Evolutionary conservation across 768 basidiomycete genomes (phyloP).

Genomic region (Russula compacta): DNA sequence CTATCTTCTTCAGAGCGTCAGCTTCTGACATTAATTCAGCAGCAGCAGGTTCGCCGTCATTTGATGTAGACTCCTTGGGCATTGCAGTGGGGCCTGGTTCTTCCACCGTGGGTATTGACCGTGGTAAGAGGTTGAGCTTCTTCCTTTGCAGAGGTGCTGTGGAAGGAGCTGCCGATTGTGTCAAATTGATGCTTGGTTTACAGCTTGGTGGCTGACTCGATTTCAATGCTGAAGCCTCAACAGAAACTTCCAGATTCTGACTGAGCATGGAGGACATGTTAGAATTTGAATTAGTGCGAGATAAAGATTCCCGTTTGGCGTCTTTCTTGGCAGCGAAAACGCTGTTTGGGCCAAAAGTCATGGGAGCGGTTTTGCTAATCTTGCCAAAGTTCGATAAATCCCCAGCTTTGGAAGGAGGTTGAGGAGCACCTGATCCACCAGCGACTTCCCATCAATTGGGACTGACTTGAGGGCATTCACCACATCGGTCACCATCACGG

Average conservation of each 20-base stretch:
- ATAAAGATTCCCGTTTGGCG: too few species aligned
- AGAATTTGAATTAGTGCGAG: too few species aligned
- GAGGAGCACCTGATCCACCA: slow-evolving; percentile 25
- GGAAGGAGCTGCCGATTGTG: slow-evolving; percentile 33
- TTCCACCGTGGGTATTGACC: slow-evolving; percentile 52
- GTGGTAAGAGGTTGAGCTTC: slow-evolving; percentile 66
- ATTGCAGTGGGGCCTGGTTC: slow-evolving; percentile 37
- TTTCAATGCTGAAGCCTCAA: slow-evolving; percentile 41
- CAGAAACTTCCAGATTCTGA: slow-evolving; percentile 47
- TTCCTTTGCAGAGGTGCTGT: slow-evolving; percentile 50
- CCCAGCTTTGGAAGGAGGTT: slow-evolving; percentile 68
- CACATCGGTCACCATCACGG: slow-evolving; percentile 64
- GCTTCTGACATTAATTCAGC: slow-evolving; percentile 51
- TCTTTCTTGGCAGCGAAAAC: slow-evolving; percentile 79
- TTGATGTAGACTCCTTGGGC: slow-evolving; percentile 37
- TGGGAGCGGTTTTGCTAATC: slow-evolving; percentile 55
- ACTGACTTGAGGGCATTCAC: slow-evolving; percentile 47
- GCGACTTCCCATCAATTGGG: slow-evolving; percentile 76
- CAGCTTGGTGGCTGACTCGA: slow-evolving; percentile 42
- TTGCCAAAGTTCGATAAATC: slow-evolving; percentile 86
- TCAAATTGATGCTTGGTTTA: slow-evolving; percentile 45
- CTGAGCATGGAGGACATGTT: slow-evolving; percentile 90
- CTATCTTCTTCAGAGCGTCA: slow-evolving; percentile 67
- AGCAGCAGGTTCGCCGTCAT: slow-evolving; percentile 19
- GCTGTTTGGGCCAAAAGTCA: slow-evolving; percentile 77